phyloP scores from a whole-genome alignment of 805 yeast genomes.

The Candida tibetensis region DNA sequence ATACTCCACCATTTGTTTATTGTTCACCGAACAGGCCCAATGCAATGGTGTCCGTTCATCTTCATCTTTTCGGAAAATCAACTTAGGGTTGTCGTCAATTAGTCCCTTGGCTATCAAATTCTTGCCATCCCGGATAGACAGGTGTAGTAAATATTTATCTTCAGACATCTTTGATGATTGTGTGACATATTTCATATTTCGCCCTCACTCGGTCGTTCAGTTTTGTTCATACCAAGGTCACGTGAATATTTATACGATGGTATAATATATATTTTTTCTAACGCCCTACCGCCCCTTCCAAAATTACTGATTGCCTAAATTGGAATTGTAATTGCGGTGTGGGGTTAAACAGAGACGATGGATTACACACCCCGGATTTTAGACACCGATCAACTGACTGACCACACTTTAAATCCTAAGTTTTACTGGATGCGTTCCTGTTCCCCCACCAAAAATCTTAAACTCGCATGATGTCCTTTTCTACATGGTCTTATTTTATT shows the following conservation, averaged over 20 bases:
- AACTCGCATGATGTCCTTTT: no score
- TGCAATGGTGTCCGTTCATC: conserved; percentile 82
- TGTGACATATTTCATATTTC: background rate
- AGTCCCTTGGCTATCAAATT: conserved; percentile 48
- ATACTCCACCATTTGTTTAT: conserved; percentile 50
- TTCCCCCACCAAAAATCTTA: no score
- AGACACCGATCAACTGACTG: no score
- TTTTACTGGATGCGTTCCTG: no score
- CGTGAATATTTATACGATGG: background rate
- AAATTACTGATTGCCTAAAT: no score
- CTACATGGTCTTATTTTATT: no score
- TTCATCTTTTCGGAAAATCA: conserved; percentile 51
- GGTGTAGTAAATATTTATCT: conserved; percentile 39
- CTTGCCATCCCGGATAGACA: conserved; percentile 66
- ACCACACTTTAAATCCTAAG: no score
- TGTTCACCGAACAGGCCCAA: conserved; percentile 78
- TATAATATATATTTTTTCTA: background rate
- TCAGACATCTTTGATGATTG: conserved; percentile 3
- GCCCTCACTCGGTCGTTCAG: background rate
- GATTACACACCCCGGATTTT: no score
- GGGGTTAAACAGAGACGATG: no score
- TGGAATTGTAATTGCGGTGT: no score
- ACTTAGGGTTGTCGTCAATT: conserved; percentile 48
- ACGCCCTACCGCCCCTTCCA: no score
- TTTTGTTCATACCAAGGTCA: no score